Conservation (phyloP, 2,329 filamentous ascomycete genomes). For the Talaromyces funiculosus region DNA sequence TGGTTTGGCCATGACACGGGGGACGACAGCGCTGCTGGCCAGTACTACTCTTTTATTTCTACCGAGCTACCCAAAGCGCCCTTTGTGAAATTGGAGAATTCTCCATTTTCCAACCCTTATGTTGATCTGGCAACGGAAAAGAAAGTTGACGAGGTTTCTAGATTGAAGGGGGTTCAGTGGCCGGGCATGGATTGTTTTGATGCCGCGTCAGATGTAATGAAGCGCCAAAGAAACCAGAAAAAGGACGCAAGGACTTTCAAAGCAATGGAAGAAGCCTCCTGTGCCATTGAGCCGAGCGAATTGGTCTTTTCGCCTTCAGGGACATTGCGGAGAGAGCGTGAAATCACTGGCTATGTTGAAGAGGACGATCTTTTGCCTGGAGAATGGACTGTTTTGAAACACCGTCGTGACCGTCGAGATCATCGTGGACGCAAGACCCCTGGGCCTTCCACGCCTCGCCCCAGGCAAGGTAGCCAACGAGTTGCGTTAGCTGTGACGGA, state of each 20-base stretch:
- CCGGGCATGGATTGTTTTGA: slow-evolving; percentile 51
- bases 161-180: slow-evolving; percentile 45
- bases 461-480: neutral
- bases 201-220: slow-evolving; percentile 46
- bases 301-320: slow-evolving; percentile 44
- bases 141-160: slow-evolving; percentile 33
- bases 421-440: neutral
- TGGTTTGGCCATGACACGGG: neutral
- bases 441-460: neutral
- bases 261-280: slow-evolving; percentile 43
- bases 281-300: slow-evolving; percentile 42
- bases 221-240: slow-evolving; percentile 47
- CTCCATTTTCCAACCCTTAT: slow-evolving; percentile 18
- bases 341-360: slow-evolving; percentile 46
- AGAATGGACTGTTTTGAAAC: slow-evolving; percentile 39
- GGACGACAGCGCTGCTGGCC: neutral
- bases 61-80: neutral
- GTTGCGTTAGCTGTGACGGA: slow-evolving; percentile 7
- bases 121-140: slow-evolving; percentile 23
- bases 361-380: slow-evolving; percentile 43
- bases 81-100: slow-evolving; percentile 17
- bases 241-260: slow-evolving; percentile 43
- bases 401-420: slow-evolving; percentile 18
- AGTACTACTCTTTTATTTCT: neutral
- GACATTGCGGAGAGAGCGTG: slow-evolving; percentile 37